A percentile compares a stretch with the other conserved stretches of the same genome.
These are phyloP conservation scores for Zopfia rhizophila DNA, from an alignment of 2,329 filamentous ascomycete species.

Conservation along the genomic window DNA sequence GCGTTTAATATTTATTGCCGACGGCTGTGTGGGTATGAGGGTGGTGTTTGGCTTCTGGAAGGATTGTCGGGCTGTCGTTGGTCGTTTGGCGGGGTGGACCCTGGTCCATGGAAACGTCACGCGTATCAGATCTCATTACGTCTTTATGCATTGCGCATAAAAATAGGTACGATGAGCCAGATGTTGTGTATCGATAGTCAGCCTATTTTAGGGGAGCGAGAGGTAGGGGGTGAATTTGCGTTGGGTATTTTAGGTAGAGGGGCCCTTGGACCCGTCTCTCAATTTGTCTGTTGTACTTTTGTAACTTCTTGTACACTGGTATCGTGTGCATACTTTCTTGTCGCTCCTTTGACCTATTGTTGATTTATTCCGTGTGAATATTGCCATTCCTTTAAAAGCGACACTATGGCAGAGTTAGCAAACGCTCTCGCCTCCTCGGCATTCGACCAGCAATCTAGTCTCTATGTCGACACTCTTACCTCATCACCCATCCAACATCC, in stretches of 20 bases:
- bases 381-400: constrained; percentile 16
- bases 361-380: constrained; percentile 13
- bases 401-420: constrained; percentile 22
- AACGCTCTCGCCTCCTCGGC: constrained; percentile 11
- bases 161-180: constrained; percentile 15
- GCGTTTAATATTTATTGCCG: constrained; percentile 13
- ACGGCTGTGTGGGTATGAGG: no score
- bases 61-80: background rate
- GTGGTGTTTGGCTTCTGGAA: constrained; percentile 20
- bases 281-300: background rate
- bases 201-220: background rate
- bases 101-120: constrained; percentile 9
- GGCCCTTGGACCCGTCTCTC: constrained; percentile 1
- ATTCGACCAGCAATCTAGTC: constrained; percentile 7
- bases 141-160: constrained; percentile 24
- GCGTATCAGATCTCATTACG: constrained; percentile 25
- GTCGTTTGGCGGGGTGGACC: constrained; percentile 9
- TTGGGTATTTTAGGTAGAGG: constrained; percentile 7
- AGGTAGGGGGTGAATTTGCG: constrained; percentile 1
- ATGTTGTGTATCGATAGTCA: constrained; percentile 7
- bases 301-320: background rate
- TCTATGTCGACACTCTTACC: background rate
- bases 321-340: constrained; percentile 1
- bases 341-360: constrained; percentile 10
- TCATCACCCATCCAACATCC: constrained; percentile 4